A percentile compares a stretch with the other conserved stretches of the same genome.
Conservation (phyloP, 768 basidiomycete genomes). For the Rhizopogon rudus region DNA sequence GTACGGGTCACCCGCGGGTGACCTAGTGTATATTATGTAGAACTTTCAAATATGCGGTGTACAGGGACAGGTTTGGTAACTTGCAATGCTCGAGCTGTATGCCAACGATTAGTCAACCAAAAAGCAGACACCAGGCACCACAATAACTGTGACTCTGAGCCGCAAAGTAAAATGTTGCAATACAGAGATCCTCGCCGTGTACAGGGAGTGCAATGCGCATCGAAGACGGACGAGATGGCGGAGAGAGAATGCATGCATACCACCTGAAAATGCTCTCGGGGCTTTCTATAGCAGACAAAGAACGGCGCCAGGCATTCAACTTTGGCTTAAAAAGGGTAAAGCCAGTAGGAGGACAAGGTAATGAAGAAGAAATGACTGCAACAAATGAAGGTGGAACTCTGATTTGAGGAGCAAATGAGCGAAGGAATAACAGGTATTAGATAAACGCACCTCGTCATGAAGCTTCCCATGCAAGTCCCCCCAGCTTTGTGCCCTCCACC, state of each 20-base stretch:
- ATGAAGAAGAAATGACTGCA: background rate
- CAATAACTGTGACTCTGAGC: background rate
- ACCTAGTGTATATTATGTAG: too few relatives aligned
- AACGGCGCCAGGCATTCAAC: background rate
- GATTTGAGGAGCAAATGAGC: background rate
- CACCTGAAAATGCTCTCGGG: background rate
- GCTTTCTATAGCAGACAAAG: background rate
- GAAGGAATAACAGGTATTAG: background rate
- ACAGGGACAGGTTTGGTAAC: background rate
- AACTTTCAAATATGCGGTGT: too few relatives aligned
- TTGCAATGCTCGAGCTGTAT: background rate
- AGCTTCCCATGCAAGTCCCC: conserved; percentile 8
- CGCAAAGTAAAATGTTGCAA: too few relatives aligned
- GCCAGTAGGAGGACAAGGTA: background rate
- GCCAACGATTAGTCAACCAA: background rate
- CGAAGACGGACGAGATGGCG: background rate
- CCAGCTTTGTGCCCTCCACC: conserved; percentile 37
- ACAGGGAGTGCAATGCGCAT: background rate
- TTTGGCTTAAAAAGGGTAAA: background rate
- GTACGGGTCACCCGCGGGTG: too few relatives aligned
- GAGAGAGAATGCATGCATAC: background rate
- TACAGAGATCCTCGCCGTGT: background rate
- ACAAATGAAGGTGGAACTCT: background rate
- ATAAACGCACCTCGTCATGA: background rate
- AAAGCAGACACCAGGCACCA: background rate